A percentile compares a stretch with the other conserved stretches of the same genome.
Conservation (phyloP, 768 basidiomycete species). For the Plicaturopsis crispa region DNA sequence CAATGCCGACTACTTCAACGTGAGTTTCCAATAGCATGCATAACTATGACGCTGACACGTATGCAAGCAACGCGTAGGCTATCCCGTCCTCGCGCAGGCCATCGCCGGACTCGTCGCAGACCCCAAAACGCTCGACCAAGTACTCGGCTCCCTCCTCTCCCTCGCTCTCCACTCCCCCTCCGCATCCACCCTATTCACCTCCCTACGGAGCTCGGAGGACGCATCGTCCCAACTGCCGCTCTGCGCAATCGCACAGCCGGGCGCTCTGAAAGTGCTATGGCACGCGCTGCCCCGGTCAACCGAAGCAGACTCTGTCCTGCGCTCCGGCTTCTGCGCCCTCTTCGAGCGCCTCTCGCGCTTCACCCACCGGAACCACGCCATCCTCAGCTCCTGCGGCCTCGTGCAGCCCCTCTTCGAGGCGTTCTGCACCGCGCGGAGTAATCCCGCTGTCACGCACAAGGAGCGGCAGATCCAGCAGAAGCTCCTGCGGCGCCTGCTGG, state of each 20-base stretch:
- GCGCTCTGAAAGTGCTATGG: slow-evolving; percentile 56
- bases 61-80: slow-evolving; percentile 53
- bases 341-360: slow-evolving; percentile 53
- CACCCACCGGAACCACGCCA: slow-evolving; percentile 64
- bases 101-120: slow-evolving; percentile 44
- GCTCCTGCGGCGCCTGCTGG: slow-evolving; percentile 59
- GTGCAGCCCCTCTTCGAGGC: slow-evolving; percentile 43
- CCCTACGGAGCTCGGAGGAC: slow-evolving; percentile 25
- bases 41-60: too few relatives aligned
- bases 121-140: slow-evolving; percentile 39
- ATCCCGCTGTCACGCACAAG: slow-evolving; percentile 24
- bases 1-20: slow-evolving; percentile 64
- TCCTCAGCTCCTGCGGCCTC: slow-evolving; percentile 54
- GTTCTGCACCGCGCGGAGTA: slow-evolving; percentile 26
- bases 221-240: slow-evolving; percentile 27
- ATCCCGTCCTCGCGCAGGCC: slow-evolving; percentile 53
- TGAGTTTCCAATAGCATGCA: slow-evolving; percentile 26
- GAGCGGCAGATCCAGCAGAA: slow-evolving; percentile 55
- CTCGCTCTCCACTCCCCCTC: slow-evolving; percentile 63
- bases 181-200: slow-evolving; percentile 45
- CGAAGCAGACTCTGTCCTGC: slow-evolving; percentile 30
- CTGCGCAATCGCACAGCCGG: slow-evolving; percentile 48
- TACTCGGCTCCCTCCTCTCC: slow-evolving; percentile 60
- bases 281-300: slow-evolving; percentile 30
- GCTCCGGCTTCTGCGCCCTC: slow-evolving; percentile 49